Conservation (phyloP, 1,284 basidiomycete genomes). For the Ustilago tritici region DNA sequence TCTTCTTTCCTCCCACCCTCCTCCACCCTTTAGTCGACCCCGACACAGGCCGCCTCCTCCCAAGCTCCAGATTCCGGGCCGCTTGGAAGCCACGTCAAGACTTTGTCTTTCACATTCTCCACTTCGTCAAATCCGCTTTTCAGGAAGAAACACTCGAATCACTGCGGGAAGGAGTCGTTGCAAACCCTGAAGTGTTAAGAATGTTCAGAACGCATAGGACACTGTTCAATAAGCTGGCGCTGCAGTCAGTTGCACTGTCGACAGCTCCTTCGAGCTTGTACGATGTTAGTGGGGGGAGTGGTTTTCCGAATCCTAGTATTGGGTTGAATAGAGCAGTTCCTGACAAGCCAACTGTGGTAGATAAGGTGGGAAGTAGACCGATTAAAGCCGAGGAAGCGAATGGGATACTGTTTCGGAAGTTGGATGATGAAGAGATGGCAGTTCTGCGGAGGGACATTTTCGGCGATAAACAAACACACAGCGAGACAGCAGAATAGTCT, state of each 20-base stretch:
- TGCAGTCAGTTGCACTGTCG: constrained; percentile 52
- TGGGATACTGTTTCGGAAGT: constrained; percentile 39
- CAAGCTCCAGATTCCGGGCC: constrained; percentile 29
- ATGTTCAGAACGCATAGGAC: constrained; percentile 45
- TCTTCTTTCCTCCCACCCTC: constrained; percentile 51
- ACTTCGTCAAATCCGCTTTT: constrained; percentile 46
- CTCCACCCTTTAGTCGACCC: constrained; percentile 60
- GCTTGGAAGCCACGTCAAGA: constrained; percentile 47
- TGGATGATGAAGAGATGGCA: constrained; percentile 22
- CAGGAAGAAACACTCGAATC: constrained; percentile 30
- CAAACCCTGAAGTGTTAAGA: constrained; percentile 48
- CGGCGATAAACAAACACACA: constrained; percentile 9
- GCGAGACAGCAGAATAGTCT: background rate
- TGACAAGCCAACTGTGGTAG: background rate
- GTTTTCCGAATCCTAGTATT: constrained; percentile 48
- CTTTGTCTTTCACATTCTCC: constrained; percentile 46
- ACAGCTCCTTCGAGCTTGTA: constrained; percentile 51
- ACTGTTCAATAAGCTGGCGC: constrained; percentile 56
- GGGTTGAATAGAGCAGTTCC: constrained; percentile 22
- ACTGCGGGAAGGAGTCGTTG: constrained; percentile 36
- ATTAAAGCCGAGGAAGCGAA: constrained; percentile 33
- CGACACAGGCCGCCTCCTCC: constrained; percentile 35
- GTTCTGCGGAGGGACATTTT: constrained; percentile 37
- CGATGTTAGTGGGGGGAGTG: constrained; percentile 49
- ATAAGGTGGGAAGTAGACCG: constrained; percentile 3